Evolutionary conservation across 495 filamentous ascomycete genomes (phyloP).

Genomic region (Neurospora africana): DNA sequence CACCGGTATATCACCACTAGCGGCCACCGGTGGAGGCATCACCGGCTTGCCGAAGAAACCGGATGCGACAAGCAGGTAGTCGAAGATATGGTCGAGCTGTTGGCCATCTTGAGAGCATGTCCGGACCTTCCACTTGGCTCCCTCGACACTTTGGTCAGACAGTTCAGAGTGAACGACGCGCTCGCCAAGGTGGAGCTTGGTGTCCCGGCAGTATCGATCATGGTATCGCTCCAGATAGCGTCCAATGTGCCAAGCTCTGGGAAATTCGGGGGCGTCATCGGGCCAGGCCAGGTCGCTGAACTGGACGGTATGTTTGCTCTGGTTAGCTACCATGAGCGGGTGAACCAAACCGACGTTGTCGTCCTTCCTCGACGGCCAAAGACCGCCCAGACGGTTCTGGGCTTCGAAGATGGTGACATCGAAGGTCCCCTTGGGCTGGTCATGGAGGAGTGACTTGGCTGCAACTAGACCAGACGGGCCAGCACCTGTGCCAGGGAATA

Average conservation of each 20-base stretch:
- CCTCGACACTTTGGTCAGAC: constrained; percentile 7
- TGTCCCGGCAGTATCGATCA: constrained; percentile 42
- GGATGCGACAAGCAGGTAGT: constrained; percentile 62
- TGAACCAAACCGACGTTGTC: constrained; percentile 42
- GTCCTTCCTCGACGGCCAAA: constrained; percentile 51
- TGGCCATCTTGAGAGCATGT: constrained; percentile 25
- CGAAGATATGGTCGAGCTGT: constrained; percentile 40
- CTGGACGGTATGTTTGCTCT: constrained; percentile 64
- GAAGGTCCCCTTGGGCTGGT: constrained; percentile 46
- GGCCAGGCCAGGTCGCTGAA: constrained; percentile 73
- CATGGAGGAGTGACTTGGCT: constrained; percentile 65
- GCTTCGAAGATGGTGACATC: constrained; percentile 62
- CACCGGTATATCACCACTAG: constrained; percentile 24
- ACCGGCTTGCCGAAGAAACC: constrained; percentile 63
- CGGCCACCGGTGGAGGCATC: constrained; percentile 31
- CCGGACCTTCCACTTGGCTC: constrained; percentile 43
- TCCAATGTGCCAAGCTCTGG: constrained; percentile 66
- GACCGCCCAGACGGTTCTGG: constrained; percentile 54
- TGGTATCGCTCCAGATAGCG: constrained; percentile 57
- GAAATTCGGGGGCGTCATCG: constrained; percentile 48
- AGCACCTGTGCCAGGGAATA: constrained; percentile 41
- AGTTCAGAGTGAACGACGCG: constrained; percentile 41
- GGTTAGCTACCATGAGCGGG: constrained; percentile 66
- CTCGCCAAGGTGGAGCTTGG: constrained; percentile 39
- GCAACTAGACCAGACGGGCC: constrained; percentile 75